Evolutionary conservation across 2,329 filamentous ascomycete genomes (phyloP).

Genomic region (Diaporthe ampelina): DNA sequence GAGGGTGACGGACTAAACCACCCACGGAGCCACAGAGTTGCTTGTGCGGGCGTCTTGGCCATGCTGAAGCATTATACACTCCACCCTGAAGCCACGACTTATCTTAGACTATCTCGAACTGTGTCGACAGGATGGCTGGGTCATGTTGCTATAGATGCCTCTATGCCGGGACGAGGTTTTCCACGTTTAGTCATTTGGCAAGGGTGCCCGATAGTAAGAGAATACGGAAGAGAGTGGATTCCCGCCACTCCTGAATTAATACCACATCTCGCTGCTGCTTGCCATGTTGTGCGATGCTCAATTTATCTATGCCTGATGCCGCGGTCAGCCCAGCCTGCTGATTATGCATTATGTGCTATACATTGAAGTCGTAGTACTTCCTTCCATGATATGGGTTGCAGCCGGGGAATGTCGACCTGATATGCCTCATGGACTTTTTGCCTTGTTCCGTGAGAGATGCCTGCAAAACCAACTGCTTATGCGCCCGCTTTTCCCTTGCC

Average conservation of each 20-base stretch:
- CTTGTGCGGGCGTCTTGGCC: neutral
- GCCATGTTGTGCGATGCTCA: slow-evolving; percentile 29
- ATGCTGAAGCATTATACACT: neutral
- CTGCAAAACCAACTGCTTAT: neutral
- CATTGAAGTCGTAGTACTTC: slow-evolving; percentile 18
- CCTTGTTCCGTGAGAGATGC: neutral
- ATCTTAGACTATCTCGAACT: slow-evolving; percentile 3
- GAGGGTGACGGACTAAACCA: slow-evolving; percentile 79
- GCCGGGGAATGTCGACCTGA: slow-evolving; percentile 34
- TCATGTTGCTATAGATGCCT: slow-evolving; percentile 35
- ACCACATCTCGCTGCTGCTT: slow-evolving; percentile 29
- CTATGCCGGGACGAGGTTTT: slow-evolving; percentile 28
- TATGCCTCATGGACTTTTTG: neutral
- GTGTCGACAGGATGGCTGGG: neutral
- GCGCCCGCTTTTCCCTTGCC: slow-evolving; percentile 26
- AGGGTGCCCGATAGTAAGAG: slow-evolving; percentile 10
- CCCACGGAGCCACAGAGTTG: neutral
- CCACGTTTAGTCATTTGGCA: slow-evolving; percentile 29
- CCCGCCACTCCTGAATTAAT: slow-evolving; percentile 19
- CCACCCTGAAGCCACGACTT: slow-evolving; percentile 5
- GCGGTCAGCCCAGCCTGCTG: slow-evolving; percentile 22
- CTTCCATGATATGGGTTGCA: slow-evolving; percentile 24
- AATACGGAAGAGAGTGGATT: neutral
- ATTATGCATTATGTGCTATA: slow-evolving; percentile 42
- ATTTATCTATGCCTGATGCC: slow-evolving; percentile 27